Conservation (phyloP, 805 yeast genomes). For the Pichia scutulata region DNA sequence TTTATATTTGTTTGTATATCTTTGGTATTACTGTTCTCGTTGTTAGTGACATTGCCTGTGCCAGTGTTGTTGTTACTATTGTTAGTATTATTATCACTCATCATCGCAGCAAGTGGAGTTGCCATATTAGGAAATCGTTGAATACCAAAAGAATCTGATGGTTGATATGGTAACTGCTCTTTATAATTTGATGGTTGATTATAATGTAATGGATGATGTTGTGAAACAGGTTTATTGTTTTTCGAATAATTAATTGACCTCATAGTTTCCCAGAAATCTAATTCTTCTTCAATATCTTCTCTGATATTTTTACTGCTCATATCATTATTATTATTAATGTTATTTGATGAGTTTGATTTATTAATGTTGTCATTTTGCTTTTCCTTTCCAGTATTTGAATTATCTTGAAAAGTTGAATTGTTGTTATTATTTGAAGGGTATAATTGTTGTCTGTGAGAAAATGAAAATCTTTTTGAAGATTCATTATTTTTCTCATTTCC, state of each 20-base stretch:
- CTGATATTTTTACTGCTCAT: constrained; percentile 14
- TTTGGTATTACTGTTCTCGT: constrained; percentile 6
- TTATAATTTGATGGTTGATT: constrained; percentile 21
- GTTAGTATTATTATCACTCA: background rate
- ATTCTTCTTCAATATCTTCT: constrained; percentile 53
- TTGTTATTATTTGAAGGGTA: background rate
- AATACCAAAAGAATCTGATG: constrained; percentile 15
- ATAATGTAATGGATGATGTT: constrained; percentile 46
- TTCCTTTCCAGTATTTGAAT: constrained; percentile 3
- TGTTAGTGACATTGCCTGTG: too few species aligned
- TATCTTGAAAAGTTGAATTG: background rate
- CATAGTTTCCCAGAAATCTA: constrained; percentile 68
- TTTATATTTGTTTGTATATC: constrained; percentile 5
- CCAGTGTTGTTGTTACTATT: constrained; percentile 4
- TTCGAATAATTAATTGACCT: constrained; percentile 43
- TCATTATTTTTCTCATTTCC: background rate
- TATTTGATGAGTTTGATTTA: background rate
- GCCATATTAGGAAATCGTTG: constrained; percentile 14
- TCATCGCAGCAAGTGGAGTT: constrained; percentile 8
- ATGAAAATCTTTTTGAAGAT: background rate
- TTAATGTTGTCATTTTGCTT: constrained; percentile 7
- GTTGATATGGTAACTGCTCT: constrained; percentile 13
- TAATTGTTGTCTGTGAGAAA: background rate
- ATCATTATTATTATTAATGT: background rate
- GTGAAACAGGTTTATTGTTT: constrained; percentile 37